These are phyloP conservation scores for Blattamonas nauphoetae DNA, from an alignment of 78 protist species.

Conservation along the genomic window DNA sequence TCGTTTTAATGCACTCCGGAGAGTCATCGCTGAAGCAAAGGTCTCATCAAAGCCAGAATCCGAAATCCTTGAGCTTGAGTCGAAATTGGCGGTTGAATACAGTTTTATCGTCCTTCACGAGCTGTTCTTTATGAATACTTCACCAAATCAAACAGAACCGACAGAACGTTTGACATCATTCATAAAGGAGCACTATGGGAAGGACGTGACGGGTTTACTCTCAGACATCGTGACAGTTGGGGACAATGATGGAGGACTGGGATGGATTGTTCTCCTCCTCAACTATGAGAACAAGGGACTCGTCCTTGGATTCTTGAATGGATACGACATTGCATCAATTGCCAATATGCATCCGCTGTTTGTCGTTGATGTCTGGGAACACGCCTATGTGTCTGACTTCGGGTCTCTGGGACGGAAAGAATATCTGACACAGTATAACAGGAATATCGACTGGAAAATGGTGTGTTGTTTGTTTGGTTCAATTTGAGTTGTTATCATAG, in stretches of 20 bases:
- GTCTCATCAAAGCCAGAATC: not conserved
- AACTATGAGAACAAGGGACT: not conserved
- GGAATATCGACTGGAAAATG: not conserved
- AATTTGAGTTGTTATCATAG: too few species aligned
- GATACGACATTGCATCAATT: not conserved
- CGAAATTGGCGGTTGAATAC: not conserved
- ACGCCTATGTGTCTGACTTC: not conserved
- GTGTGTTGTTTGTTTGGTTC: not conserved
- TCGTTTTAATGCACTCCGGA: not conserved
- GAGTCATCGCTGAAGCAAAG: not conserved
- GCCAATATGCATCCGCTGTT: not conserved
- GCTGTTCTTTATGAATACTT: not conserved
- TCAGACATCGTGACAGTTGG: not conserved
- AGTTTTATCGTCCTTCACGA: not conserved
- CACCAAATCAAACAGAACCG: not conserved
- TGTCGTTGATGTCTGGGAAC: not conserved
- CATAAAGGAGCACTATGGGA: not conserved
- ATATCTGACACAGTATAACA: not conserved
- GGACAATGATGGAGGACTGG: not conserved
- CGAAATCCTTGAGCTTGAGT: not conserved
- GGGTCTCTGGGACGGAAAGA: not conserved
- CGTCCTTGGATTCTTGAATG: not conserved
- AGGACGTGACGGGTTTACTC: not conserved
- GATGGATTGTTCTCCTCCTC: not conserved
- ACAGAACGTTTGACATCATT: not conserved